Evolutionary conservation across 176 grass and related monocot genomes (phyloP), one percentile per base, ranked within the genome.

Genomic region (Oryza meridionalis): DNA sequence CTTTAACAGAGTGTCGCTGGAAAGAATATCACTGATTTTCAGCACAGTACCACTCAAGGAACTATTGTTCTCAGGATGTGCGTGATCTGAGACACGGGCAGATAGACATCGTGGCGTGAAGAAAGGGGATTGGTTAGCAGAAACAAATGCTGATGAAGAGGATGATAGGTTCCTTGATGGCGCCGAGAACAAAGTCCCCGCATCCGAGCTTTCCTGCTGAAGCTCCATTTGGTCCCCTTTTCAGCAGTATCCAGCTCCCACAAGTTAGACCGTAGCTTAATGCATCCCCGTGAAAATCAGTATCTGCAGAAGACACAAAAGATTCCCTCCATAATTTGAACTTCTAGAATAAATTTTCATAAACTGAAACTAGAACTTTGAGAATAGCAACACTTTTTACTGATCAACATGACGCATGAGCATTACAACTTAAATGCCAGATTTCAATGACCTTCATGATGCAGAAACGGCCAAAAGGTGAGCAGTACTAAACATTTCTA

Each of bases 151-250:
- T 5, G 96, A 98, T 32, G 96, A 98, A 31, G 93, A 95, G 33
- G 93, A 92, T 12, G 96, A 98, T 43, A 90, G 87, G 73, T 95
- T 98, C 87, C 91, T 85, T 50, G 89, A 93, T 43, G 87, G 59
- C 46, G 84, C 92, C 31, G 89, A 89, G 73, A 88, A 87, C 82
- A 95, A 83, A 62, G 81, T 89, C 89, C 88, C 87, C 19, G 85
- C 86, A 81, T 90, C 90, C 32, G 91, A 94, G 88, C 81, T 92
- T 95, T 98, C 96, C 67, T 94, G 82, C 68, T 94, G 91, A 95
- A 94, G 96, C 91, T 98, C 94, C 96, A 98, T 98, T 85, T 89
- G 88, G 87, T 88, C 88, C 96, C 89, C 89, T 98, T 76, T 97
- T 90, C 83, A 90, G 88, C 37, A 62, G 42, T 76, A 80, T 75